These are phyloP conservation scores for Mycena sp. DNA, from an alignment of 1,284 basidiomycete species.

Conservation along the genomic window DNA sequence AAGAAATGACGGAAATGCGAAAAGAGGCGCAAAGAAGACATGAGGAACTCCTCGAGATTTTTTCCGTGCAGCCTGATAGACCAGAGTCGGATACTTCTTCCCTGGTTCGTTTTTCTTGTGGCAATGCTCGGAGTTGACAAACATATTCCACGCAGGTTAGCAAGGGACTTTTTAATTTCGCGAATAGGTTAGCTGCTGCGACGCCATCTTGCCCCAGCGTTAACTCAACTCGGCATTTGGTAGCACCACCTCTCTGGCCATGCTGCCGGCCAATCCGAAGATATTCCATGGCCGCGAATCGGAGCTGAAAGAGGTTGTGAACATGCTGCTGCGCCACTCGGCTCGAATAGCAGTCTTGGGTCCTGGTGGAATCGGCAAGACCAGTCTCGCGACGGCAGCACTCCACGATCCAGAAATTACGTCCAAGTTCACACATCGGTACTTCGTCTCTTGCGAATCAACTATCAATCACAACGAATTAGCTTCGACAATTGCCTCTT, in stretches of 20 bases:
- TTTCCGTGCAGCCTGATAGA: neutral
- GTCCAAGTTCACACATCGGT: conserved; percentile 1
- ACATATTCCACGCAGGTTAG: neutral
- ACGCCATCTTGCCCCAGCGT: neutral
- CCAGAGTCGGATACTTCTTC: neutral
- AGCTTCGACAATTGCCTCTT: conserved; percentile 33
- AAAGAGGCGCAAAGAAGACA: conserved; percentile 5
- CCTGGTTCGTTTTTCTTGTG: neutral
- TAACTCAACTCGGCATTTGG: neutral
- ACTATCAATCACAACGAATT: conserved; percentile 37
- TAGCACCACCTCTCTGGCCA: conserved; percentile 8
- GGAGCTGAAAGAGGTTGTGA: conserved; percentile 1
- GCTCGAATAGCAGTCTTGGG: conserved; percentile 17
- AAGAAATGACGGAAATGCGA: conserved; percentile 4
- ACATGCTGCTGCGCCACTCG: conserved; percentile 1
- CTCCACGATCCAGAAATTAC: conserved; percentile 23
- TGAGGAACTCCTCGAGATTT: conserved; percentile 1
- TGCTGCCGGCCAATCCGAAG: conserved; percentile 24
- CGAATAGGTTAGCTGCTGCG: conserved; percentile 5
- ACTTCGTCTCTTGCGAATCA: conserved; percentile 23
- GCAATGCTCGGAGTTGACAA: neutral
- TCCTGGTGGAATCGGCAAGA: conserved; percentile 28
- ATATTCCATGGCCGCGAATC: conserved; percentile 28
- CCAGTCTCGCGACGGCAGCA: conserved; percentile 18
- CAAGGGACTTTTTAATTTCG: neutral